A percentile compares a stretch with the other conserved stretches of the same genome.
Conservation (phyloP, 192 early-diverging fungal species). For the Geranomyces variabilis region DNA sequence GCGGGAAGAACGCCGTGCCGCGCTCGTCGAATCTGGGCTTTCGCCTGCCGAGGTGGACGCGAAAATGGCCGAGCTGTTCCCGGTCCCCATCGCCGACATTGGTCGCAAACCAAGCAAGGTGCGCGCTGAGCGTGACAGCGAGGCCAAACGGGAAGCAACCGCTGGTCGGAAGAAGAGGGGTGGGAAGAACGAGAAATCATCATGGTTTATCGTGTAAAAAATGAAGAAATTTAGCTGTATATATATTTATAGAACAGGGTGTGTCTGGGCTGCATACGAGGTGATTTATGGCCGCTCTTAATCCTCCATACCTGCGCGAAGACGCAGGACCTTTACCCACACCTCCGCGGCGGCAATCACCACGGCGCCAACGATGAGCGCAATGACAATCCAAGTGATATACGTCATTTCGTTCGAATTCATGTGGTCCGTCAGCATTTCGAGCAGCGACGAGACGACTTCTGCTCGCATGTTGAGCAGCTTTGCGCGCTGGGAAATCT, state of each 20-base stretch:
- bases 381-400: slow-evolving; percentile 93
- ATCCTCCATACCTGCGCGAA: slow-evolving; percentile 37
- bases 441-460: slow-evolving; percentile 86
- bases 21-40: slow-evolving; percentile 16
- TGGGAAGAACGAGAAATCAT: slow-evolving; percentile 12
- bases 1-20: slow-evolving; percentile 22
- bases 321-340: slow-evolving; percentile 50
- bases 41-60: slow-evolving; percentile 7
- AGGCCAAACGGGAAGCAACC: neutral
- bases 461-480: slow-evolving; percentile 88
- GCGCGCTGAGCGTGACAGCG: neutral
- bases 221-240: too few species aligned
- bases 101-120: slow-evolving; percentile 21
- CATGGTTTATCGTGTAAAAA: slow-evolving; percentile 9
- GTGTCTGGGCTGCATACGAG: too few species aligned
- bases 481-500: slow-evolving; percentile 69
- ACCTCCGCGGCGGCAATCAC: slow-evolving; percentile 51
- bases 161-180: slow-evolving; percentile 4
- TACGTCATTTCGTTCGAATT: slow-evolving; percentile 86
- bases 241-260: too few species aligned
- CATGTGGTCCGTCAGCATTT: slow-evolving; percentile 92
- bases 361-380: slow-evolving; percentile 74
- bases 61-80: slow-evolving; percentile 30
- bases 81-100: slow-evolving; percentile 20
- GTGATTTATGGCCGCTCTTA: too few species aligned